These are phyloP conservation scores for Trichoderma breve DNA, from an alignment of 2,329 filamentous ascomycete genomes.

Conservation along the genomic window DNA sequence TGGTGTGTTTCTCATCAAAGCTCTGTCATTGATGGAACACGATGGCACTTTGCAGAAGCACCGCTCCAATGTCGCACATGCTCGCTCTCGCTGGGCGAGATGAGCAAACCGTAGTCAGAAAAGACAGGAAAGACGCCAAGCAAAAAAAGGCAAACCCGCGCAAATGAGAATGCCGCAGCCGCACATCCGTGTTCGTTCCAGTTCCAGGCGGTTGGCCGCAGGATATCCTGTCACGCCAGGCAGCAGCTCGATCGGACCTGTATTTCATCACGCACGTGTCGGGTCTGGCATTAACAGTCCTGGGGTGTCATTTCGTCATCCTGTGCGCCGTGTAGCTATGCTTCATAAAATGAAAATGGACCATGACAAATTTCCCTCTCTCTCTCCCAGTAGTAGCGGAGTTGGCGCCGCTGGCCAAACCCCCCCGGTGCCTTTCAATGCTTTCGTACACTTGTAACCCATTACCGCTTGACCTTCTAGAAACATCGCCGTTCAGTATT, in stretches of 20 bases:
- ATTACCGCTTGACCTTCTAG: background rate
- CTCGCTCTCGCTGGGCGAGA: background rate
- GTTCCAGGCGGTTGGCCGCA: background rate
- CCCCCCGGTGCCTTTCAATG: background rate
- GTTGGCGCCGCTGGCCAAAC: background rate
- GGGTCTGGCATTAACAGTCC: background rate
- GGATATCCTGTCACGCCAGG: conserved; percentile 5
- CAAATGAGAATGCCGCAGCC: background rate
- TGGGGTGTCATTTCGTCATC: conserved; percentile 21
- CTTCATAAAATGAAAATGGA: conserved; percentile 15
- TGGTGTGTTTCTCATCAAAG: background rate
- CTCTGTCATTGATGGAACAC: background rate
- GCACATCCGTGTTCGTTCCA: background rate
- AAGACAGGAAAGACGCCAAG: background rate
- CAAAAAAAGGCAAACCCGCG: background rate
- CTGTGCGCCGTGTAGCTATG: conserved; percentile 22
- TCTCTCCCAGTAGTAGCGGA: background rate
- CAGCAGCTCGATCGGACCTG: background rate
- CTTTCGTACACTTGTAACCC: background rate
- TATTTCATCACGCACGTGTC: conserved; percentile 10
- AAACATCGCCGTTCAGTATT: background rate
- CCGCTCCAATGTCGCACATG: background rate
- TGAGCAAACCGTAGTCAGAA: background rate
- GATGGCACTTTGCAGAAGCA: background rate
- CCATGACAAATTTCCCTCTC: conserved; percentile 4